Conservation (phyloP, 768 basidiomycete genomes). For the Mycena vulgaris region DNA sequence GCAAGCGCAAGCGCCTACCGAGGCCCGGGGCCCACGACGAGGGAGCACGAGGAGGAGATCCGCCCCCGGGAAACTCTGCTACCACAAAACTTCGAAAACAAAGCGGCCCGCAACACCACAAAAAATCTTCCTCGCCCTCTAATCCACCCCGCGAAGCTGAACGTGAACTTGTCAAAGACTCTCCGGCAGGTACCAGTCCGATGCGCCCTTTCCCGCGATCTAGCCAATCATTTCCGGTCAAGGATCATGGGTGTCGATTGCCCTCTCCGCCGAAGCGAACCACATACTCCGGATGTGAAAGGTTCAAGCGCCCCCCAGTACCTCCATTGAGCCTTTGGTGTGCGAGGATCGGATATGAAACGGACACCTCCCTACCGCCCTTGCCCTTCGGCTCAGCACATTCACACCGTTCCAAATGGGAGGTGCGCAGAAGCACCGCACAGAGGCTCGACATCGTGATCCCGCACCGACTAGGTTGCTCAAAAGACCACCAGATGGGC, state of each 20-base stretch:
- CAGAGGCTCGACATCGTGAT: not conserved
- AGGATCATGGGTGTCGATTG: constrained; percentile 24
- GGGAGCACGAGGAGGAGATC: not conserved
- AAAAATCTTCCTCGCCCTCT: not conserved
- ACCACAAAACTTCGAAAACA: not conserved
- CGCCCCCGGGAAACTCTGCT: not conserved
- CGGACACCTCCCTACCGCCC: not conserved
- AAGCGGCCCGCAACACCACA: not conserved
- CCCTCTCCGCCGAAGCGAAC: constrained; percentile 15
- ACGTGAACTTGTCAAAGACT: not conserved
- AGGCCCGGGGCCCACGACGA: not conserved
- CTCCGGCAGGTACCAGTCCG: not conserved
- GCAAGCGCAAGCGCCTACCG: not conserved
- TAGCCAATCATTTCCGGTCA: constrained; percentile 15
- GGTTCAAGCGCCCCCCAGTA: constrained; percentile 14
- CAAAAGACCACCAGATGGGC: not conserved
- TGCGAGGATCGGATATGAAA: not conserved
- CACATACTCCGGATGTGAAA: constrained; percentile 2
- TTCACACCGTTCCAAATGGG: constrained; percentile 7
- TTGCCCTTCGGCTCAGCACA: not conserved
- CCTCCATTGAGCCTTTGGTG: constrained; percentile 19
- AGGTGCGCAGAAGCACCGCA: not conserved
- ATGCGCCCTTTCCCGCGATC: not conserved
- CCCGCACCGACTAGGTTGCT: constrained; percentile 3
- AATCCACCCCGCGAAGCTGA: not conserved